A percentile compares a stretch with the other conserved stretches of the same genome.
These are phyloP conservation scores for Zygotorulaspora florentina DNA, from an alignment of 805 yeast genomes.

Conservation along the genomic window DNA sequence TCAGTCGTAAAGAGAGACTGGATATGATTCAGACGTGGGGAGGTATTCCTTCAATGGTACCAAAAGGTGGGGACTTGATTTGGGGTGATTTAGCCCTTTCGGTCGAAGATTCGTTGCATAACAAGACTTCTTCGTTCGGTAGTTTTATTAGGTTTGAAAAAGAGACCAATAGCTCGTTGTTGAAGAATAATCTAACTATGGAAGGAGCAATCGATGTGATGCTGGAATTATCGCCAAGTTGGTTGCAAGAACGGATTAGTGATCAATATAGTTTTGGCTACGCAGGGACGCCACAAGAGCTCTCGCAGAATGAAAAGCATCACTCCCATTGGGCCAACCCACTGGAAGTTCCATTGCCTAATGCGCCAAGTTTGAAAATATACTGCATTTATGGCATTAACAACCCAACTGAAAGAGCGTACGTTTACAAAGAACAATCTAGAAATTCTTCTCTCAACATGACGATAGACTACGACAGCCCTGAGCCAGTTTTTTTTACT, in stretches of 20 bases:
- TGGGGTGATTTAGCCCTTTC: conserved; percentile 85
- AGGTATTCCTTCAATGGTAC: conserved; percentile 94
- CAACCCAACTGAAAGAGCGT: conserved; percentile 92
- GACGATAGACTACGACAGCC: conserved; percentile 62
- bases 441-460: conserved; percentile 53
- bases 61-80: conserved; percentile 85
- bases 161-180: conserved; percentile 5
- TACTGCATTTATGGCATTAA: conserved; percentile 96
- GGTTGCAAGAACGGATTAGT: conserved; percentile 63
- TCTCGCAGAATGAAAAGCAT: conserved; percentile 59
- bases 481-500: conserved; percentile 67
- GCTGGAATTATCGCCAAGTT: conserved; percentile 61
- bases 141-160: conserved; percentile 60
- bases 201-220: conserved; percentile 63
- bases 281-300: conserved; percentile 56
- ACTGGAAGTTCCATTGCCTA: conserved; percentile 82
- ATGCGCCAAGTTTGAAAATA: conserved; percentile 88
- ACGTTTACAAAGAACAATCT: conserved; percentile 72
- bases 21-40: conserved; percentile 81
- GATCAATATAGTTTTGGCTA: conserved; percentile 78
- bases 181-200: conserved; percentile 53
- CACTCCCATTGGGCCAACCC: conserved; percentile 93
- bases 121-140: conserved; percentile 48
- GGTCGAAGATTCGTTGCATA: conserved; percentile 48
- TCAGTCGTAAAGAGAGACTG: conserved; percentile 81